Conservation (phyloP, 495 filamentous ascomycete species). For the Xylaria sp. region DNA sequence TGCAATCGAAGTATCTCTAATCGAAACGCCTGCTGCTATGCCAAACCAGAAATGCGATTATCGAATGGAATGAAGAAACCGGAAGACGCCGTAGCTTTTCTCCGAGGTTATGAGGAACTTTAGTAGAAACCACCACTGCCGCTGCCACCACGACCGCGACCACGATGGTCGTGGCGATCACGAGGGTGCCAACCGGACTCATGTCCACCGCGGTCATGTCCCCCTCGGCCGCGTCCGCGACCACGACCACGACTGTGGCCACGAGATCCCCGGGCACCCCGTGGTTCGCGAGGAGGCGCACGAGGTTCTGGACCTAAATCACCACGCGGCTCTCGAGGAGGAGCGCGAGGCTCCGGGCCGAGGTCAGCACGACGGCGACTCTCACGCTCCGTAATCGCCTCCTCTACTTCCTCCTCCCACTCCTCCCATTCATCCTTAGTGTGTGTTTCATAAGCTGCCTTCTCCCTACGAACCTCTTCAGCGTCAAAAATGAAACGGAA, state of each 20-base stretch:
- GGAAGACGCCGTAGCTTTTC: background rate
- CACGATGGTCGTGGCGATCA: slow-evolving; percentile 25
- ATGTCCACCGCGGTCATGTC: slow-evolving; percentile 30
- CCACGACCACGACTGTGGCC: slow-evolving; percentile 41
- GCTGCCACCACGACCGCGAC: slow-evolving; percentile 18
- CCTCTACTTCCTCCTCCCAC: slow-evolving; percentile 70
- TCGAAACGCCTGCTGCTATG: slow-evolving; percentile 8
- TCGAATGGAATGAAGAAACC: background rate
- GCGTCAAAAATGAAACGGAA: slow-evolving; percentile 91
- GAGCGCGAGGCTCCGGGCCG: slow-evolving; percentile 42
- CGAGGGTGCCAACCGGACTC: slow-evolving; percentile 27
- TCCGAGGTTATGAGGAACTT: background rate
- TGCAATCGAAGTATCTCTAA: slow-evolving; percentile 1
- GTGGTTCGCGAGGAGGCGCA: slow-evolving; percentile 29
- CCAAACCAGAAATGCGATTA: slow-evolving; percentile 13
- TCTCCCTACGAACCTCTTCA: slow-evolving; percentile 74
- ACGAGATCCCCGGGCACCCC: slow-evolving; percentile 29
- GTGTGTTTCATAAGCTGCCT: slow-evolving; percentile 67
- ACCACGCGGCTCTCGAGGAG: slow-evolving; percentile 37
- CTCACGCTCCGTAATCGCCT: slow-evolving; percentile 47
- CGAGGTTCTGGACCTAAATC: slow-evolving; percentile 42
- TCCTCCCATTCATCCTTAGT: slow-evolving; percentile 82
- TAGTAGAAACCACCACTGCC: slow-evolving; percentile 17
- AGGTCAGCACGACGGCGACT: slow-evolving; percentile 36
- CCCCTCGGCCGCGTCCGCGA: slow-evolving; percentile 35